Conservation (phyloP, 1,139 yeast genomes). For the Geotrichum klebahnii region DNA sequence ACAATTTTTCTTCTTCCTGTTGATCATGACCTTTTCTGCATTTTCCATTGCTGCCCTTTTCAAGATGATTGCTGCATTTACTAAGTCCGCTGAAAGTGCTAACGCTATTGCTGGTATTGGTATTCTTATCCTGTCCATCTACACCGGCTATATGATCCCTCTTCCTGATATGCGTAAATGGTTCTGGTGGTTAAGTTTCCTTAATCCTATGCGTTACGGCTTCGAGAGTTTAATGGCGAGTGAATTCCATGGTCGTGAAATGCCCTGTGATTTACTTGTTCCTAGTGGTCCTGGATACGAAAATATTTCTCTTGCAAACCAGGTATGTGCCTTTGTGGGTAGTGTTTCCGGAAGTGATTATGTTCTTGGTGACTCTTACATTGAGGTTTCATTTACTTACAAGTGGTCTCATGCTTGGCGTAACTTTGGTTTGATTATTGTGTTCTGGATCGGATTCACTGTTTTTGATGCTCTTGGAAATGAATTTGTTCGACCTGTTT, state of each 20-base stretch:
- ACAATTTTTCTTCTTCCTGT: constrained; percentile 41
- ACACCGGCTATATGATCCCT: constrained; percentile 45
- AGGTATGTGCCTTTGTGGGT: constrained; percentile 45
- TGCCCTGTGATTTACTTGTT: constrained; percentile 38
- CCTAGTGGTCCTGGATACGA: constrained; percentile 43
- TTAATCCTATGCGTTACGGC: constrained; percentile 48
- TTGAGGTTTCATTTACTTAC: constrained; percentile 40
- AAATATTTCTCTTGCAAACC: constrained; percentile 36
- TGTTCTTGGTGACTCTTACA: constrained; percentile 45
- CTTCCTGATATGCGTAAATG: constrained; percentile 48
- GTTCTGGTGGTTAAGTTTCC: constrained; percentile 50
- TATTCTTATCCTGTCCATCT: constrained; percentile 40
- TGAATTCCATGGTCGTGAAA: constrained; percentile 45
- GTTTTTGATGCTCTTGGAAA: constrained; percentile 37
- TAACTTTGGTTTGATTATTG: constrained; percentile 40
- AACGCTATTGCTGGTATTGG: constrained; percentile 56
- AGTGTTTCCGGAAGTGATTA: constrained; percentile 40
- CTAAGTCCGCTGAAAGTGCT: constrained; percentile 53
- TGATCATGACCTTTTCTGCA: constrained; percentile 39
- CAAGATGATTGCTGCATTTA: constrained; percentile 54
- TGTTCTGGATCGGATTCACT: constrained; percentile 38
- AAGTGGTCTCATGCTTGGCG: constrained; percentile 40
- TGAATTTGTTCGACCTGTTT: constrained; percentile 40
- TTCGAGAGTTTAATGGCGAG: constrained; percentile 47
- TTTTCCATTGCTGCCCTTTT: constrained; percentile 52